phyloP scores from a whole-genome alignment of 148 eudicot genomes.

The Rhododendron ferrugineum region DNA sequence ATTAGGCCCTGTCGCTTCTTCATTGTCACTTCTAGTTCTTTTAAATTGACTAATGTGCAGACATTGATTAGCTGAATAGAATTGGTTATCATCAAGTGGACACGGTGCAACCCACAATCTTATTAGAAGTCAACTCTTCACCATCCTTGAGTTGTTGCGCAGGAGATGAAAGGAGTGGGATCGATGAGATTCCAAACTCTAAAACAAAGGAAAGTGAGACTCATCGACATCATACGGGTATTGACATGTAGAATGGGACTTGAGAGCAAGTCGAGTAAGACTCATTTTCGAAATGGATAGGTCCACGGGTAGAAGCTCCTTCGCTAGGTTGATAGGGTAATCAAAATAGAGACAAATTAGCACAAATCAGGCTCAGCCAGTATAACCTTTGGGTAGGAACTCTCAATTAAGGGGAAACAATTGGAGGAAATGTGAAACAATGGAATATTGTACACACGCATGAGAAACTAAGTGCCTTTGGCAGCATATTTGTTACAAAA shows the following conservation, averaged over 20 bases:
- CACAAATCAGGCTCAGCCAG: not conserved
- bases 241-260: not conserved
- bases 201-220: not conserved
- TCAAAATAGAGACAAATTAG: not conserved
- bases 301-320: not conserved
- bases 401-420: not conserved
- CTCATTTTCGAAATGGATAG: not conserved
- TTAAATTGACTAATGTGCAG: not conserved
- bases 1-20: not conserved
- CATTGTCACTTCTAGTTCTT: not conserved
- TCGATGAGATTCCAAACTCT: not conserved
- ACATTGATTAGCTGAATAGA: not conserved
- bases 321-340: not conserved
- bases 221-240: not conserved
- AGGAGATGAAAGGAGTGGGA: not conserved
- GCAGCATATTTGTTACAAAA: not conserved
- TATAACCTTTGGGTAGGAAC: not conserved
- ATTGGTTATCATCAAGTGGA: not conserved
- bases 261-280: not conserved
- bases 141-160: not conserved
- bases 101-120: not conserved
- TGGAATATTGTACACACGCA: not conserved
- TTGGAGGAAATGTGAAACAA: not conserved
- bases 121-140: not conserved
- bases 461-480: not conserved